Evolutionary conservation across 805 yeast genomes (phyloP), one percentile per base, ranked within the genome.

Genomic region (Yarrowia keelungensis): DNA sequence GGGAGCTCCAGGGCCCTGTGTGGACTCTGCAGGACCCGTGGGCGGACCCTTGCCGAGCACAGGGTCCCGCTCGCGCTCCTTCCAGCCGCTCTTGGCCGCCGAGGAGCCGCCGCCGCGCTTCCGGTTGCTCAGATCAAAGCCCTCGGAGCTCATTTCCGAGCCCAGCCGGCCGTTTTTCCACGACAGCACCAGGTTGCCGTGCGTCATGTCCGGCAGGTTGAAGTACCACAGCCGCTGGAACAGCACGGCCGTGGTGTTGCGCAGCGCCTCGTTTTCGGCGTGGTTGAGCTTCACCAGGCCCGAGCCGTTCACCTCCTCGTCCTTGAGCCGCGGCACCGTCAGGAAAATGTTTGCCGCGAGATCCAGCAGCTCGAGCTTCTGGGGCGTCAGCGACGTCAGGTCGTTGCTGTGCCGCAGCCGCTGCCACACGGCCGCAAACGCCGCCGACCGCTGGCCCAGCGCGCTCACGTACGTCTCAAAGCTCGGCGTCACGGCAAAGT

Each of bases 161-260:
- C 81, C 80, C 68, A 89, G 79, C 64, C 80, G 76, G 2, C 89
- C 86, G 66, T 81, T 79, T 14, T 74, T 79, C 69, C 81, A 79
- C 67, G 79, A 79, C 69, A 85, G 78, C 59, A 80, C 77, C 67
- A 87, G 79, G 62, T 78, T 76, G 8, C 89, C 92, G 71, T 81
- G 78, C 32, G 80, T 76, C 38, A 82, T 82, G 74, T 89, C 94
- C 73, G 92, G 85, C 54, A 90, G 79, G 73, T 89, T 89, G 76
- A 87, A 87, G 76, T 90, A 91, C 96, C 96, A 90, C 69, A 88
- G 81, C 73, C 87, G 87, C 74, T 87, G 88, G 77, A 87, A 89
- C 2, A 62, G 67, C 15, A 62, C 56, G 8, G 67, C 43, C 9
- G 56, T 47, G 0, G 92, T 86, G 15, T 84, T 81, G 74, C 86